Conservation (phyloP, 2,329 filamentous ascomycete species). For the Lasiodiplodia theobromae region DNA sequence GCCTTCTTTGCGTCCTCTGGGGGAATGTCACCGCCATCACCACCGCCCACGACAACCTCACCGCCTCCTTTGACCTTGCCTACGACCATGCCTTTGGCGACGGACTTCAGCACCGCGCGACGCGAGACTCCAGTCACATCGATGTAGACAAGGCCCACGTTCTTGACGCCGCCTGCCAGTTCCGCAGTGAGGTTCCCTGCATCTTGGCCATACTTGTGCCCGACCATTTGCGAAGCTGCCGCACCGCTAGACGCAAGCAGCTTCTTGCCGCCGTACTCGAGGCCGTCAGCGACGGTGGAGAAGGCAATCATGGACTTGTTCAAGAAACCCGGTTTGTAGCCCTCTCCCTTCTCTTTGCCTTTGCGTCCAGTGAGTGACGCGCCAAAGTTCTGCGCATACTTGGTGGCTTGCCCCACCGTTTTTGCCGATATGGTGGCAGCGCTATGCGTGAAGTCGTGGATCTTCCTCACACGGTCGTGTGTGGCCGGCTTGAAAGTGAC, state of each 20-base stretch:
- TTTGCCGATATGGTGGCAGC: constrained; percentile 83
- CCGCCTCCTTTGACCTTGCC: constrained; percentile 78
- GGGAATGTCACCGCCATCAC: constrained; percentile 58
- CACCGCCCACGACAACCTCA: constrained; percentile 75
- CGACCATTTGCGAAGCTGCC: constrained; percentile 84
- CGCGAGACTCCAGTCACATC: constrained; percentile 93
- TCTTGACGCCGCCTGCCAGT: constrained; percentile 87
- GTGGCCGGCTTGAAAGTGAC: constrained; percentile 88
- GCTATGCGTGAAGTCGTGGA: constrained; percentile 82
- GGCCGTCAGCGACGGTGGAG: constrained; percentile 89
- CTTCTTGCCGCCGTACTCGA: constrained; percentile 84
- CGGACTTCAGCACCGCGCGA: constrained; percentile 88
- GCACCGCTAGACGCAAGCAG: constrained; percentile 76
- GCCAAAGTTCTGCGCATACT: constrained; percentile 88
- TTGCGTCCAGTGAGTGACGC: constrained; percentile 73
- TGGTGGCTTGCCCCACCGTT: constrained; percentile 83
- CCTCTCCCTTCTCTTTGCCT: constrained; percentile 62
- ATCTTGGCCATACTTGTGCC: constrained; percentile 87
- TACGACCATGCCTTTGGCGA: constrained; percentile 93
- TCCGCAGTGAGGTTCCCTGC: constrained; percentile 79
- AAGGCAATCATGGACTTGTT: constrained; percentile 98
- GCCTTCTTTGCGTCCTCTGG: constrained; percentile 47
- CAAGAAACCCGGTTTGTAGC: constrained; percentile 87
- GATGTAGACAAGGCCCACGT: constrained; percentile 96
- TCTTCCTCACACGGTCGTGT: constrained; percentile 83